Percentiles rank a stretch among this genome's conserved stretches.
phyloP scores from a whole-genome alignment of 495 filamentous ascomycete genomes.

The Xylaria telfairii region DNA sequence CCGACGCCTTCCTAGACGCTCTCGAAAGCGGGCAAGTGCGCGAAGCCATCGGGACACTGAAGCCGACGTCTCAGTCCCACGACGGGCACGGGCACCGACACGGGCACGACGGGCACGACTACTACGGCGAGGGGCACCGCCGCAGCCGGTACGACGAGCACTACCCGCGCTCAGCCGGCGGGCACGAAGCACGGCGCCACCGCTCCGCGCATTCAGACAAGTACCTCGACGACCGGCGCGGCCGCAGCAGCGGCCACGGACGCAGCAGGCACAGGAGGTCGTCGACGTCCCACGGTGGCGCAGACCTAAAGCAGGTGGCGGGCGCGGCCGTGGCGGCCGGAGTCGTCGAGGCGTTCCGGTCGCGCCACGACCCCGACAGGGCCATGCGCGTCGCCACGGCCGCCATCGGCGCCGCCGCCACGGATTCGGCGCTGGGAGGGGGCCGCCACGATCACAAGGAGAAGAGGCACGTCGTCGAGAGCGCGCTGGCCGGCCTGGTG shows the following conservation, averaged over 20 bases:
- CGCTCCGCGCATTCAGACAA: constrained; percentile 11
- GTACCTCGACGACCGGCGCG: constrained; percentile 1
- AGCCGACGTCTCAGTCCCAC: constrained; percentile 4
- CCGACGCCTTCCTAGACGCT: constrained; percentile 21
- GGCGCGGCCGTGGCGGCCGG: constrained; percentile 24
- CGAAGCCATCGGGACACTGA: constrained; percentile 16
- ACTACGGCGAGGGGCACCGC: constrained; percentile 1
- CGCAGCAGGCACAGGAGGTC: neutral
- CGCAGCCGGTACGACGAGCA: constrained; percentile 16
- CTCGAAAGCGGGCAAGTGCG: constrained; percentile 17
- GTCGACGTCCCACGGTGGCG: constrained; percentile 10
- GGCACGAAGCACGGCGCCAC: no score
- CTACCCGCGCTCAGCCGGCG: constrained; percentile 6
- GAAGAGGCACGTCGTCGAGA: constrained; percentile 22
- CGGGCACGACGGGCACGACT: constrained; percentile 6
- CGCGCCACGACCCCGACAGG: constrained; percentile 19
- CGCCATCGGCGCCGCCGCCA: constrained; percentile 24
- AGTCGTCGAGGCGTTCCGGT: constrained; percentile 26
- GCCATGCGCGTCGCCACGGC: constrained; percentile 21
- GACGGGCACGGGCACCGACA: constrained; percentile 4
- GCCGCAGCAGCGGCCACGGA: neutral
- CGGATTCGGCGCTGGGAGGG: constrained; percentile 17
- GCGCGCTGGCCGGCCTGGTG: constrained; percentile 25
- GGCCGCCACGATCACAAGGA: neutral
- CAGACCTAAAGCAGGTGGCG: constrained; percentile 20